Evolutionary conservation across 1,284 basidiomycete species (phyloP).

Genomic region (Abortiporus biennis): DNA sequence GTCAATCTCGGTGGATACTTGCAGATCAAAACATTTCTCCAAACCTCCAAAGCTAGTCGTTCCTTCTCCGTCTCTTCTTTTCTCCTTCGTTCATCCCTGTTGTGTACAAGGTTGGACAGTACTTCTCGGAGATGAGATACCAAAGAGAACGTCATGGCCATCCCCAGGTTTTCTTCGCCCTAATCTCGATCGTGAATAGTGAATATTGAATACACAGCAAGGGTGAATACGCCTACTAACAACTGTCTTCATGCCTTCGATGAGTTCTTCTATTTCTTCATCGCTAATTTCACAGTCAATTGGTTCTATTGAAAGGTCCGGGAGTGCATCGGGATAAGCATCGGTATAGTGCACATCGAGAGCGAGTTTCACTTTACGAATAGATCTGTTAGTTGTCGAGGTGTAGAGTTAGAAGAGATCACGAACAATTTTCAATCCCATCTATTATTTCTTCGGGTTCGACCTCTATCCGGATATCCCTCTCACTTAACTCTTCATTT

Average conservation of each 20-base stretch:
- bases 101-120: constrained; percentile 58
- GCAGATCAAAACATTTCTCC: constrained; percentile 4
- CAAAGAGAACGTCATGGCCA: constrained; percentile 98
- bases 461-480: constrained; percentile 78
- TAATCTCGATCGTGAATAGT: too few relatives aligned
- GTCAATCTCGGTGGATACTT: not conserved
- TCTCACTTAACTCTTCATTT: constrained; percentile 77
- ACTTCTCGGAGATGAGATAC: constrained; percentile 84
- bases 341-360: constrained; percentile 69
- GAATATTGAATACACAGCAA: too few relatives aligned
- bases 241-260: constrained; percentile 55
- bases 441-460: constrained; percentile 80
- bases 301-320: constrained; percentile 64
- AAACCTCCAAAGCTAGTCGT: constrained; percentile 70
- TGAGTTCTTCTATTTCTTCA: constrained; percentile 47
- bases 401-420: not conserved
- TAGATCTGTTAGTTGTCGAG: constrained; percentile 11
- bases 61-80: constrained; percentile 70
- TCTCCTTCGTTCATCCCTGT: constrained; percentile 50
- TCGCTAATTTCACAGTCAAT: constrained; percentile 68
- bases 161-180: constrained; percentile 89
- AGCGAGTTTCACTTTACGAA: constrained; percentile 78
- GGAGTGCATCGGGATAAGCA: constrained; percentile 73
- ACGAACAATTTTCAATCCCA: constrained; percentile 52
- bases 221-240: constrained; percentile 38